Percentiles rank a stretch among this genome's conserved stretches.
Evolutionary conservation across 306 rosid genomes (phyloP).

Genomic region (Benincasa hispida): DNA sequence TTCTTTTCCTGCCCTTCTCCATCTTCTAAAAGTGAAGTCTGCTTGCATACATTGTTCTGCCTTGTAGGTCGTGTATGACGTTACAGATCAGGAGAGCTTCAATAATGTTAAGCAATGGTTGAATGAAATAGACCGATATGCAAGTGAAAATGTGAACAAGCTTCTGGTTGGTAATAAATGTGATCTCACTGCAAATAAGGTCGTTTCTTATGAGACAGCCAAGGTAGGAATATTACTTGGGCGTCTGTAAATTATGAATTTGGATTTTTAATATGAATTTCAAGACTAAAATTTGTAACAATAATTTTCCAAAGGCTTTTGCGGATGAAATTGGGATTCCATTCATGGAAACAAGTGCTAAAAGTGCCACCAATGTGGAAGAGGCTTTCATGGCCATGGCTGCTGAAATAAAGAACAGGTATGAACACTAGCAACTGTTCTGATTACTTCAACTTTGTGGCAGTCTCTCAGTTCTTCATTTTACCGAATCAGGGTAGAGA

Average conservation of each 20-base stretch:
- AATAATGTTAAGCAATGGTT: conserved; percentile 50
- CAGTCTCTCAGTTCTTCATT: not conserved
- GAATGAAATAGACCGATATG: conserved; percentile 46
- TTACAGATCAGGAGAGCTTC: conserved; percentile 46
- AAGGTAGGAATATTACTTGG: conserved; percentile 16
- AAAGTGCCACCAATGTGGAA: conserved; percentile 43
- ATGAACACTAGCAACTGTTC: not conserved
- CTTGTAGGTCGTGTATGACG: conserved; percentile 38
- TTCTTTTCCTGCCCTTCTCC: not conserved
- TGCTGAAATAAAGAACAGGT: conserved; percentile 44
- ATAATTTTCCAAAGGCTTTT: conserved; percentile 20
- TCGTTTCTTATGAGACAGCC: conserved; percentile 40
- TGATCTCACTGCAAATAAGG: conserved; percentile 44
- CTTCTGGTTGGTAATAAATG: conserved; percentile 44
- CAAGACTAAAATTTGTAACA: not conserved
- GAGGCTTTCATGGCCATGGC: conserved; percentile 58
- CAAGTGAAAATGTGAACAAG: conserved; percentile 48
- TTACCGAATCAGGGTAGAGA: not conserved
- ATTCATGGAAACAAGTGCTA: conserved; percentile 47
- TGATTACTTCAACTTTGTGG: not conserved
- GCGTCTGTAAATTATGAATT: not conserved
- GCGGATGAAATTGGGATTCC: conserved; percentile 50
- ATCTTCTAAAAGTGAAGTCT: not conserved
- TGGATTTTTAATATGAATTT: not conserved
- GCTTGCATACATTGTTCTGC: not conserved